Percentiles rank a stretch among this genome's conserved stretches.
Conservation (phyloP, 2,329 filamentous ascomycete species). For the Pestalotiopsis sp. region DNA sequence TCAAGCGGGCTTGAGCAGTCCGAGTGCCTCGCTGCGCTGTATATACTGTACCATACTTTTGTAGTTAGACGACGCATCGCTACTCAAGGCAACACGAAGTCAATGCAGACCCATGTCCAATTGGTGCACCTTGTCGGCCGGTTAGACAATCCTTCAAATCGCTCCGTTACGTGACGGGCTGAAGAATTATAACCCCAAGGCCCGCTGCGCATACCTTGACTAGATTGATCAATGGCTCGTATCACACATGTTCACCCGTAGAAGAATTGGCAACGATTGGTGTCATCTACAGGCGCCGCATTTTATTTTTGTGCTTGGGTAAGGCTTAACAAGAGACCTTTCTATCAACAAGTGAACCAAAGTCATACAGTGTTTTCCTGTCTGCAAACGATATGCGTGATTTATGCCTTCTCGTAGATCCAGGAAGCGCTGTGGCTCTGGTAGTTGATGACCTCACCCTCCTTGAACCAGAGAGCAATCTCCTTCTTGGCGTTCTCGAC, state of each 20-base stretch:
- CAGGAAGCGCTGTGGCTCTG: conserved; percentile 85
- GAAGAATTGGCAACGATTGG: not conserved
- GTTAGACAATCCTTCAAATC: too few relatives aligned
- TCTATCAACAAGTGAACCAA: not conserved
- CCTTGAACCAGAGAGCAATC: conserved; percentile 97
- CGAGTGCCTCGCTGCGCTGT: not conserved
- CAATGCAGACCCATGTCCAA: too few relatives aligned
- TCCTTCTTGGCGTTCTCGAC: conserved; percentile 99
- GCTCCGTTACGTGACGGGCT: too few relatives aligned
- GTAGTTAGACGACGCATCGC: not conserved
- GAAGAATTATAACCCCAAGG: too few relatives aligned
- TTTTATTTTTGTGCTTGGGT: conserved; percentile 23
- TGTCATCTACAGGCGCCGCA: conserved; percentile 21
- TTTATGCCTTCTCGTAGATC: conserved; percentile 90
- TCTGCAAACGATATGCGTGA: not conserved
- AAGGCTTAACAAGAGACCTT: conserved; percentile 10
- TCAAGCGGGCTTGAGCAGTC: conserved; percentile 19
- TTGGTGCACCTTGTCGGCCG: too few relatives aligned
- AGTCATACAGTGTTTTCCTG: not conserved
- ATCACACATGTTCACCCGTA: not conserved
- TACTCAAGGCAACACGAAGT: not conserved
- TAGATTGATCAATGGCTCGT: not conserved
- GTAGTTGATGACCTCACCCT: conserved; percentile 82
- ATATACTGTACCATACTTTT: not conserved
- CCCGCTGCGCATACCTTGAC: not conserved